A percentile compares a stretch with the other conserved stretches of the same genome.
These are phyloP conservation scores for Penicillium sp. DNA, from an alignment of 2,329 filamentous ascomycete species.

Conservation along the genomic window DNA sequence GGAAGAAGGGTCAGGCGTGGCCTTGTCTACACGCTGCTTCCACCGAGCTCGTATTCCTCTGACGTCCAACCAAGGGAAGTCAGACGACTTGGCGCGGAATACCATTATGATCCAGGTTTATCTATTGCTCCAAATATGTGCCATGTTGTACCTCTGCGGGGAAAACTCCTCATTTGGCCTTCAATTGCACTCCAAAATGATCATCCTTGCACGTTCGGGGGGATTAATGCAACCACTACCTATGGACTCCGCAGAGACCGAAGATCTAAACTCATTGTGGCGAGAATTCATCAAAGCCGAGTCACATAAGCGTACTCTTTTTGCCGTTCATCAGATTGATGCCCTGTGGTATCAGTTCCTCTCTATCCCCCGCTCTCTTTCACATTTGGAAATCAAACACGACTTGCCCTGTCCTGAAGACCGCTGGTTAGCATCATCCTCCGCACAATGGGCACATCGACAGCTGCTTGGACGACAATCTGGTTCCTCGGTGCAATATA, in stretches of 20 bases:
- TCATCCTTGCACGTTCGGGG: conserved; percentile 33
- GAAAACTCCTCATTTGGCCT: conserved; percentile 32
- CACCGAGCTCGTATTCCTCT: conserved; percentile 27
- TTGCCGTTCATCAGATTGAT: conserved; percentile 43
- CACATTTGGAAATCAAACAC: conserved; percentile 45
- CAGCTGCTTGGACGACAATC: conserved; percentile 33
- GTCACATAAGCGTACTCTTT: conserved; percentile 42
- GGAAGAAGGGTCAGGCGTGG: conserved; percentile 22
- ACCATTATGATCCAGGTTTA: conserved; percentile 35
- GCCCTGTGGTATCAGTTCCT: conserved; percentile 44
- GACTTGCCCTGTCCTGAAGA: conserved; percentile 39
- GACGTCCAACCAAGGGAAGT: conserved; percentile 18
- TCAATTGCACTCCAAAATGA: conserved; percentile 40
- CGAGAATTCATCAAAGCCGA: conserved; percentile 34
- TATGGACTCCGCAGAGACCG: conserved; percentile 19
- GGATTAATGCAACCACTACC: conserved; percentile 39
- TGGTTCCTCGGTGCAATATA: conserved; percentile 30
- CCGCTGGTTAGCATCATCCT: conserved; percentile 38
- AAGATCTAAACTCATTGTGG: conserved; percentile 40
- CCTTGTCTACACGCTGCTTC: conserved; percentile 32
- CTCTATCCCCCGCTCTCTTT: conserved; percentile 45
- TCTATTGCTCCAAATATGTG: conserved; percentile 38
- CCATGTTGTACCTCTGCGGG: conserved; percentile 44
- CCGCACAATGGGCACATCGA: conserved; percentile 36
- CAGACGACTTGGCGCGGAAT: conserved; percentile 17